Conservation (phyloP, 441 rosid genomes). For the Brassica hybrid region DNA sequence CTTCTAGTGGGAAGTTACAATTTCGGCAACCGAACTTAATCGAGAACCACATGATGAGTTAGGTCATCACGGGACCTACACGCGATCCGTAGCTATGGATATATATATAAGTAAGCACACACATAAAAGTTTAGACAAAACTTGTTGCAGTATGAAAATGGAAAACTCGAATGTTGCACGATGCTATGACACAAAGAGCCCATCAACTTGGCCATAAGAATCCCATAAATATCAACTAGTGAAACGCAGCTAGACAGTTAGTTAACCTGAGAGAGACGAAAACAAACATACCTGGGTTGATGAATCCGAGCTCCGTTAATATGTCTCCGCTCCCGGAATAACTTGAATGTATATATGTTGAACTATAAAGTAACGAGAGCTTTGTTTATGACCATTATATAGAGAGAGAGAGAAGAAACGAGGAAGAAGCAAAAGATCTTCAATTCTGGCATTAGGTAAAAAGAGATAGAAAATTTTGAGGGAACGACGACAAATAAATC, state of each 20-base stretch:
- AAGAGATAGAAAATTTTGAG: neutral
- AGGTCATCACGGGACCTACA: neutral
- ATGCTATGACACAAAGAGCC: neutral
- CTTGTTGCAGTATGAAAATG: neutral
- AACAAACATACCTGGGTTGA: slow-evolving; percentile 11
- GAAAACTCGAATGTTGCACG: neutral
- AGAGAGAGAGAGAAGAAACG: neutral
- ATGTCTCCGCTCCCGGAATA: neutral
- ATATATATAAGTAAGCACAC: no score
- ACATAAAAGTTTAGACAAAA: neutral
- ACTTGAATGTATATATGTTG: neutral
- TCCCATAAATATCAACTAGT: neutral
- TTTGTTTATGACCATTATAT: neutral
- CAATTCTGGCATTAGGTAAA: slow-evolving; percentile 27
- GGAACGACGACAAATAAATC: neutral
- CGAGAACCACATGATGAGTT: slow-evolving; percentile 25
- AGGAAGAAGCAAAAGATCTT: slow-evolving; percentile 21
- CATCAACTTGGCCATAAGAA: neutral
- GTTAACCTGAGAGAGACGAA: neutral
- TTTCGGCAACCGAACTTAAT: slow-evolving; percentile 17
- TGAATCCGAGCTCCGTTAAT: neutral
- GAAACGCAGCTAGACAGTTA: neutral
- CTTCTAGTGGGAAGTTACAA: neutral
- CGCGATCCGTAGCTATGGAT: neutral
- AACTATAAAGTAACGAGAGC: neutral